Evolutionary conservation across 306 rosid species (phyloP), one percentile per base, ranked within the genome.

Genomic region (Castanea crenata): DNA sequence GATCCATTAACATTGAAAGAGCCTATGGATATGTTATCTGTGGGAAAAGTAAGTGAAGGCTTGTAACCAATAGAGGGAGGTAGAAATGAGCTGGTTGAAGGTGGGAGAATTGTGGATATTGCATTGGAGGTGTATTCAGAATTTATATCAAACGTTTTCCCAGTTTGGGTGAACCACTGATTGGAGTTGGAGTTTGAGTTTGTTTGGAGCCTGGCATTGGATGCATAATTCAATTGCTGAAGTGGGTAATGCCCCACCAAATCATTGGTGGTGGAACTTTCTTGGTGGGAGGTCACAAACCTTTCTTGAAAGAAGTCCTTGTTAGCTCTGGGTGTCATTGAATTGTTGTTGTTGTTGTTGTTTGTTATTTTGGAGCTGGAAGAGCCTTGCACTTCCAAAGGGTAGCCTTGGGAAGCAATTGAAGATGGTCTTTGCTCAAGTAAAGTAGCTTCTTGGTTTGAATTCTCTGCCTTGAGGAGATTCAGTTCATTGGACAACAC

Each of bases 201-300:
- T 20, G 68, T 79, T 65, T 68, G 67, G 67, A 79, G 73, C 57
- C 49, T 80, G 20, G 81, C 83, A 57, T 76, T 78, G 61, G 82
- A 65, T 75, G 80, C 69, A 57, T 65, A 81, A 73, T 75, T 76
- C 82, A 81, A 81, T 67, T 67, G 72, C 51, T 85, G 91, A 74
- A 85, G 84, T 16, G 89, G 85, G 74, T 81, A 84, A 77, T 81
- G 82, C 12, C 76, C 86, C 80, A 88, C 75, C 74, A 88, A 73
- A 83, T 87, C 88, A 68, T 58, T 81, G 71, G 72, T 65, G 61
- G 67, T 59, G 75, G 83, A 82, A 74, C 72, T 74, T 54, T 81
- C 85, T n/a, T 85, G 85, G 72, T 82, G 78, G 16, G 57, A 32
- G 14, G 57, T 57, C 54, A 74, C 58, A 51, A 84, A 87, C 83